Evolutionary conservation across 768 basidiomycete species (phyloP), one percentile per base, ranked within the genome.

Genomic region (Guyanaporus albipodus): DNA sequence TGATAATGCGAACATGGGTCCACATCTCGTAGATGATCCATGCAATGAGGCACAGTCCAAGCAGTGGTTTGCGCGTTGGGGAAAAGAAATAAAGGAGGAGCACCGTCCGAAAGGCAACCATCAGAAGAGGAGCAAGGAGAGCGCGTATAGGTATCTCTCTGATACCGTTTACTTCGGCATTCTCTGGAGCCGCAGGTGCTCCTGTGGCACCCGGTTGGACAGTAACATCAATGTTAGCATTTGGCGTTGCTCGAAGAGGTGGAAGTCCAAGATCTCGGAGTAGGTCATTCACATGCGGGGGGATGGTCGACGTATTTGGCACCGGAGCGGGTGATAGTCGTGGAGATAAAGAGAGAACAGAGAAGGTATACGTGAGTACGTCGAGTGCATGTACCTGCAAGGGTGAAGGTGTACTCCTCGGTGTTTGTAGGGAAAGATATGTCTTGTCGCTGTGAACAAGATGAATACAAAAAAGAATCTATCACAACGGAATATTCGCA

Each of bases 11-110:
- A 47, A 88, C 74, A 21, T 82, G 82, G 42, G 75, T 77, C 84
- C 84, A 87, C 27, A 84, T 79, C 63, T 89, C 87, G 60, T 85
- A 89, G 21, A 83, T 45, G 62, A 86, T 78, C 84, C 84, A 88
- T 2, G 72, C 77, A 19, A 82, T 66, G 24, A 89, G 73, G 46
- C 87, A 67, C 31, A 85, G 53, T 28, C 80, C 83, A 48, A 88
- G 76, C 17, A 88, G 60, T 6, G 87, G 87, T 45, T 85, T 85
- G 53, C 83, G 74, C 7, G 83, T 75, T 0, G 87, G 87, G 4
- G 83, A 82, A 57, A 89, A 82, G 63, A 89, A 87, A 64, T 88
- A 89, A 4, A 89, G 71, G 23, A 89, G 69, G 11, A 89, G 71
- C 11, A 78, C 55, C 4, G 82, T 85, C 43, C 87, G 82, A 57